A percentile compares a stretch with the other conserved stretches of the same genome.
These are phyloP conservation scores for Eucalyptus marginata DNA, from an alignment of 345 rosid species.

Conservation along the genomic window DNA sequence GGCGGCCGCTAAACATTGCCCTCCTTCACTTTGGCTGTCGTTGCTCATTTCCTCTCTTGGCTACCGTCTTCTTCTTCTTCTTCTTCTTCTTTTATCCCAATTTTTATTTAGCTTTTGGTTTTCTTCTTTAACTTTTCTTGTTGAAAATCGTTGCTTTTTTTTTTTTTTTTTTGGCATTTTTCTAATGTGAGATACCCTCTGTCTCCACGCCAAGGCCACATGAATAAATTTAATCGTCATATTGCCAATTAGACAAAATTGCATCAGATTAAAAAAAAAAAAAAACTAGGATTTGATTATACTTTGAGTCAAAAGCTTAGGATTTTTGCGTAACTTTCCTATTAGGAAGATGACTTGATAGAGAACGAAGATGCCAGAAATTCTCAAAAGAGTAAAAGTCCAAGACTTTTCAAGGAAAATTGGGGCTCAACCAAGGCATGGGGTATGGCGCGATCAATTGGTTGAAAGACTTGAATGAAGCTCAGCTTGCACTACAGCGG, in stretches of 20 bases:
- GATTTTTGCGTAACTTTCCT: neutral
- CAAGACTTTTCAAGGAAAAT: neutral
- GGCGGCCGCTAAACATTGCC: neutral
- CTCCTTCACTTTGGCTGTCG: neutral
- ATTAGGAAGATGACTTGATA: neutral
- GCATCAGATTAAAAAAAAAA: too few relatives aligned
- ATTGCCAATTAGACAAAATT: too few relatives aligned
- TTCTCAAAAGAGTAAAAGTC: neutral
- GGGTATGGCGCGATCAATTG: accelerated
- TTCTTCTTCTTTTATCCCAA: accelerated
- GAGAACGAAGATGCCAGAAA: neutral
- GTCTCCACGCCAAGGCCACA: neutral
- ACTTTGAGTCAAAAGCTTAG: neutral
- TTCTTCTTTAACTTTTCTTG: neutral
- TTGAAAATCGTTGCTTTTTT: neutral
- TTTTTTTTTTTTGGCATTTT: neutral
- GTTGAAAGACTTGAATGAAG: too few relatives aligned
- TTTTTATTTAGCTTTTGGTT: neutral
- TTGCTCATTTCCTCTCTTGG: neutral
- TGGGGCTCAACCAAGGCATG: neutral
- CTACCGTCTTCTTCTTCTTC: too few relatives aligned
- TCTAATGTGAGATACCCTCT: neutral
- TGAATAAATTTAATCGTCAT: neutral
- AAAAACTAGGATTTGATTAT: neutral
- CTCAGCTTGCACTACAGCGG: too few relatives aligned